Base-by-base conservation (phyloP, 2,329 filamentous ascomycete genomes). In the Tympanopsis confertula region DNA sequence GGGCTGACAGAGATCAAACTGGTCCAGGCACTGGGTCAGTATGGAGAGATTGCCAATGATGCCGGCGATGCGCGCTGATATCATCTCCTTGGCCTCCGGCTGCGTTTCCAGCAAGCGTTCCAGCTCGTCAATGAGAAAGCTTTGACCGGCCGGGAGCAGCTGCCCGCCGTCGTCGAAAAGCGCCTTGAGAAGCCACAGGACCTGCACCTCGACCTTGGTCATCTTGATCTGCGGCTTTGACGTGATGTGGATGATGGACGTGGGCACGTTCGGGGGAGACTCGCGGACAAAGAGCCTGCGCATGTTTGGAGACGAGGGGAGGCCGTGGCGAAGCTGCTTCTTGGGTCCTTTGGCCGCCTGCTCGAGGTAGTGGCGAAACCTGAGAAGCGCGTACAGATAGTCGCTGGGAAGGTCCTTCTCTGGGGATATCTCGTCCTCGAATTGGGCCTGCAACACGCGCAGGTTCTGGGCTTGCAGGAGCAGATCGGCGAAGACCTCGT, bases 1-100 rank as follows among this genome's bases (percentile, higher is more conserved):
- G 0, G 68, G 68, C 35, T 66, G 62, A 42, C 62, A 71, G 1
- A 61, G 40, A 2, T 66, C 48, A 3, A 74, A 44, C 40, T 73
- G 66, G 4, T 51, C 50, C 5, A 61, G 19, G 36, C 63, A 66
- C 41, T 73, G 51, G 1, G 54, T 45, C 1, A 70, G 28, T 22
- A 74, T 58, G 3, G 65, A 59, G 0, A 73, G 48, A 13, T 69
- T 60, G 3, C 61, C 58, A 5, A 74, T 55, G 0, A 58, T 29
- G 0, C 39, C 39, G 2, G 53, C 54, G 1, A 68, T 43, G 13
- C 44, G 51, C 0, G 54, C 30, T 0, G 68, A 63, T 1, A 71
- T 39, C 4, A 68, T 42, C 1, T 52, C 50, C 14, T 50, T 48
- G 1, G 55, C 57, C 5, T 50, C 41, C 1, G 51, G 45, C 4